Evolutionary conservation across 176 grass and related monocot species (phyloP).

Genomic region (Paspalum vaginatum): DNA sequence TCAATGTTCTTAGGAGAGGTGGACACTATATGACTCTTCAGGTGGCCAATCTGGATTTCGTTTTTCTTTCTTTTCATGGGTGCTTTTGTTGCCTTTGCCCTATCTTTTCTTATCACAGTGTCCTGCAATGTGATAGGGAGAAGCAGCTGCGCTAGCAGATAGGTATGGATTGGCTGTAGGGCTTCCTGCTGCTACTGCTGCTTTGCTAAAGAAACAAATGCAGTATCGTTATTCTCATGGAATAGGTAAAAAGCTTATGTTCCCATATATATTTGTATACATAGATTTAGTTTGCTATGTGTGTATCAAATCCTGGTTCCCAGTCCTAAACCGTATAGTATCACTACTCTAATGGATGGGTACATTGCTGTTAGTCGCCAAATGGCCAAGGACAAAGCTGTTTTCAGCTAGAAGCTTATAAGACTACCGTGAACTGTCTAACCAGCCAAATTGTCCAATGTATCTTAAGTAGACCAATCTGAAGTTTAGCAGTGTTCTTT

Average conservation of each 20-base stretch:
- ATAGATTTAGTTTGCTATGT: background rate
- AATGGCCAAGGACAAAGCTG: background rate
- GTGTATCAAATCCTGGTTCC: background rate
- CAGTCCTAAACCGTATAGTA: background rate
- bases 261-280: background rate
- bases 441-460: background rate
- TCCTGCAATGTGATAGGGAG: conserved; percentile 60
- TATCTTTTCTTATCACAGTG: conserved; percentile 25
- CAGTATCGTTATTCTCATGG: conserved; percentile 80
- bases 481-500: background rate
- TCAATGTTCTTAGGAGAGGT: conserved; percentile 88
- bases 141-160: conserved; percentile 81
- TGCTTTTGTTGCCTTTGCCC: background rate
- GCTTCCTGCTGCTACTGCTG: conserved; percentile 75
- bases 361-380: background rate
- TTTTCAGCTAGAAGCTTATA: background rate
- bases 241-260: conserved; percentile 51
- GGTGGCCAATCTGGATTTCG: conserved; percentile 46
- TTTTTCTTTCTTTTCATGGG: background rate
- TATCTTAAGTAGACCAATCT: background rate
- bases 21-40: conserved; percentile 99
- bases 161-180: conserved; percentile 79
- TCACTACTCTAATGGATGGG: background rate
- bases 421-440: background rate
- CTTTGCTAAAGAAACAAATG: conserved; percentile 81